Evolutionary conservation across 495 filamentous ascomycete species (phyloP).

Genomic region (Neurospora sp.): DNA sequence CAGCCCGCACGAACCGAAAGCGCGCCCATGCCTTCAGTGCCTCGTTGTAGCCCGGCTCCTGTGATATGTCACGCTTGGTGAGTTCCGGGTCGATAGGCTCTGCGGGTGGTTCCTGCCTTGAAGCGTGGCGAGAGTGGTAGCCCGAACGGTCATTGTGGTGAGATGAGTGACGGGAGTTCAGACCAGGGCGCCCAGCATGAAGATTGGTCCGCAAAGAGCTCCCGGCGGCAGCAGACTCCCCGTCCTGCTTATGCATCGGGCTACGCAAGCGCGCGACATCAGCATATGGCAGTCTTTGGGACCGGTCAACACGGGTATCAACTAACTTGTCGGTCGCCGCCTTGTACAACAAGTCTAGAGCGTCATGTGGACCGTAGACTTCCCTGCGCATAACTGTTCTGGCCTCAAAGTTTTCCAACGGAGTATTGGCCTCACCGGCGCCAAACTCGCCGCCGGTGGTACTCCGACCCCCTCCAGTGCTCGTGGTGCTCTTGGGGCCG

Average conservation of each 20-base stretch:
- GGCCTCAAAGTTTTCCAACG: slow-evolving; percentile 49
- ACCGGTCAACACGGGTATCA: slow-evolving; percentile 7
- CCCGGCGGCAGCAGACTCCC: slow-evolving; percentile 4
- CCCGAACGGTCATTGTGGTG: slow-evolving; percentile 7
- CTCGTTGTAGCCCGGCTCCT: slow-evolving; percentile 46
- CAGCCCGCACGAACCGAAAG: slow-evolving; percentile 84
- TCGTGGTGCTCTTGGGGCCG: slow-evolving; percentile 17
- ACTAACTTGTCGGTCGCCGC: slow-evolving; percentile 52
- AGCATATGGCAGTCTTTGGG: slow-evolving; percentile 7
- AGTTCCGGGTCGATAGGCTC: slow-evolving; percentile 30
- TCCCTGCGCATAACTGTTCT: slow-evolving; percentile 52
- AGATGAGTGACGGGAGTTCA: slow-evolving; percentile 11
- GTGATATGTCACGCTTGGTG: slow-evolving; percentile 18
- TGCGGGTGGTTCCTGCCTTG: slow-evolving; percentile 9
- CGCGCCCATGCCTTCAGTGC: slow-evolving; percentile 80
- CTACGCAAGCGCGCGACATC: slow-evolving; percentile 7
- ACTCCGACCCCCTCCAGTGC: slow-evolving; percentile 7
- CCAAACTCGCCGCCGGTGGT: slow-evolving; percentile 34
- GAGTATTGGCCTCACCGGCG: slow-evolving; percentile 31
- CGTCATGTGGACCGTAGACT: slow-evolving; percentile 61
- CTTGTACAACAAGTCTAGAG: slow-evolving; percentile 59
- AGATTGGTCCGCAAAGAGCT: slow-evolving; percentile 9
- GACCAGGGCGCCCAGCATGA: slow-evolving; percentile 9
- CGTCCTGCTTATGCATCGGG: slow-evolving; percentile 17
- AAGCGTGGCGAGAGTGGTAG: slow-evolving; percentile 13